Evolutionary conservation across 805 yeast species (phyloP).

Genomic region (Candida bentonensis): DNA sequence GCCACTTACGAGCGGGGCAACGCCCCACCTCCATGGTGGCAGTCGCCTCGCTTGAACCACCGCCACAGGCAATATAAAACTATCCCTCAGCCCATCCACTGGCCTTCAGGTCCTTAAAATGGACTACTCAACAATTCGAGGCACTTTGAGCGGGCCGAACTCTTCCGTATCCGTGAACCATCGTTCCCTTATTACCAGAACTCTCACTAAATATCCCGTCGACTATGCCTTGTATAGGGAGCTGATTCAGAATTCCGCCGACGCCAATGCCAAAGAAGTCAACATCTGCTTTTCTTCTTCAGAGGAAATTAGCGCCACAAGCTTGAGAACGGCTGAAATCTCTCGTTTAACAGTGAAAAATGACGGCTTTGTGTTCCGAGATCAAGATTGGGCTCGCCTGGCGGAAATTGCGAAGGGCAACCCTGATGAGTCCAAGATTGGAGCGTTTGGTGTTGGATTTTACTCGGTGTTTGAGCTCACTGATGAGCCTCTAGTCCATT

Average conservation of each 20-base stretch:
- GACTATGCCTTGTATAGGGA: constrained; percentile 28
- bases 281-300: constrained; percentile 16
- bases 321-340: constrained; percentile 11
- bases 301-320: constrained; percentile 6
- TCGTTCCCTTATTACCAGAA: constrained; percentile 26
- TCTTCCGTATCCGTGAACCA: constrained; percentile 25
- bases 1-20: no score
- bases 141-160: not conserved
- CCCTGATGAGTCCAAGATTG: constrained; percentile 29
- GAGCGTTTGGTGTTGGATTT: constrained; percentile 35
- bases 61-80: no score
- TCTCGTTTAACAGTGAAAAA: constrained; percentile 20
- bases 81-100: no score
- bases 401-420: constrained; percentile 28
- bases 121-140: not conserved
- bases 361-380: constrained; percentile 22
- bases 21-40: no score
- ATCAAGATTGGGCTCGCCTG: constrained; percentile 26
- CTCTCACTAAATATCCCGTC: constrained; percentile 28
- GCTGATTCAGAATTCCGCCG: constrained; percentile 27
- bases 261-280: constrained; percentile 24
- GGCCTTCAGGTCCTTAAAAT: not conserved
- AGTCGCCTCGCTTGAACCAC: no score
- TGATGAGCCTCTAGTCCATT: constrained; percentile 59
- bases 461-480: constrained; percentile 70